Percentiles rank a stretch among this genome's conserved stretches.
Evolutionary conservation across 1,284 basidiomycete genomes (phyloP).

Genomic region (Takashimella koratensis): DNA sequence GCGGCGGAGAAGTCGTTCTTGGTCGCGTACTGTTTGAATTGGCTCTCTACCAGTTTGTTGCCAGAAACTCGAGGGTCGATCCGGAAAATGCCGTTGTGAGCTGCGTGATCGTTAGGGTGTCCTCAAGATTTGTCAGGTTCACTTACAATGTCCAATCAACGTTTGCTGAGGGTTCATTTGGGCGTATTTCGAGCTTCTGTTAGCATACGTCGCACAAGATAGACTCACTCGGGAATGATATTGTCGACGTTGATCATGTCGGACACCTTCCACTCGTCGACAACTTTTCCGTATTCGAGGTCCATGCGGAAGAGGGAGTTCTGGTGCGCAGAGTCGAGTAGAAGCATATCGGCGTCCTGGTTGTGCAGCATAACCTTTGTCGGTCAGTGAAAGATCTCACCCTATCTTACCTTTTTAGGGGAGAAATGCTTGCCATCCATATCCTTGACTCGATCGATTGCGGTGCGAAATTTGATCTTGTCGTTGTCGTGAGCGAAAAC

Average conservation of each 20-base stretch:
- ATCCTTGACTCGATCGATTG: conserved; percentile 79
- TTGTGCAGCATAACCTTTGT: conserved; percentile 94
- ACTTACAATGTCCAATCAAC: conserved; percentile 65
- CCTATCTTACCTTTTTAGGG: conserved; percentile 68
- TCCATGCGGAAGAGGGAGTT: conserved; percentile 89
- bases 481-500: conserved; percentile 87
- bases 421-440: conserved; percentile 79
- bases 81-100: conserved; percentile 92
- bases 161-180: conserved; percentile 91
- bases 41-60: conserved; percentile 86
- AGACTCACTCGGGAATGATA: conserved; percentile 70
- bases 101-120: conserved; percentile 56
- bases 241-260: conserved; percentile 81
- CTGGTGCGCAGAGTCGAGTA: conserved; percentile 81
- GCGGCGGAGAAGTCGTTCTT: conserved; percentile 96
- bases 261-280: conserved; percentile 98
- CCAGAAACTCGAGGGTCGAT: conserved; percentile 91
- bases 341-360: conserved; percentile 91
- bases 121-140: not conserved
- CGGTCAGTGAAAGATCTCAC: conserved; percentile 4
- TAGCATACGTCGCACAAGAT: not conserved
- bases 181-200: conserved; percentile 75
- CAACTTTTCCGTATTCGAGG: conserved; percentile 91
- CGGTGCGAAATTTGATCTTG: conserved; percentile 79
- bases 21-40: conserved; percentile 93